Conservation (phyloP, 805 yeast species). For the Maudiozyma serrabonitensis region DNA sequence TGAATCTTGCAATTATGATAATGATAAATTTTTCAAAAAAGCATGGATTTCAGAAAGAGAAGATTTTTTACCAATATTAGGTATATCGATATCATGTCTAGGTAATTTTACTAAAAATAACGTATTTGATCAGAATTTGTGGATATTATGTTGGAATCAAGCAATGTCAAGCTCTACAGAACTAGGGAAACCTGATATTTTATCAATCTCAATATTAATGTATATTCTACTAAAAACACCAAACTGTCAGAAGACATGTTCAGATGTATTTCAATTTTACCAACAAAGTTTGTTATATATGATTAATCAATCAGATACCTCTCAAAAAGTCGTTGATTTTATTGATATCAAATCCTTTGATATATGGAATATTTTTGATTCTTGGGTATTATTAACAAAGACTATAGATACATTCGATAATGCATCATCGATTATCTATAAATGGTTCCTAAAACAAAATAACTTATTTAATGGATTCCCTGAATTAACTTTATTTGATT, state of each 20-base stretch:
- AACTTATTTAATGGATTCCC: background rate
- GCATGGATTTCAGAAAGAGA: background rate
- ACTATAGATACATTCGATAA: conserved; percentile 3
- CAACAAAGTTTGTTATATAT: conserved; percentile 3
- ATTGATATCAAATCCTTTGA: conserved; percentile 3
- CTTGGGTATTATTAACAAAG: conserved; percentile 7
- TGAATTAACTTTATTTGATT: conserved; percentile 3
- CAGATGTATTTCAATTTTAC: conserved; percentile 1
- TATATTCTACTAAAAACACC: background rate
- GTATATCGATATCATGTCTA: background rate
- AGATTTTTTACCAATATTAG: background rate
- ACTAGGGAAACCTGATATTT: background rate
- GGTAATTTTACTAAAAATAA: conserved; percentile 1
- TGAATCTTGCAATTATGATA: background rate
- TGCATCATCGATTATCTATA: conserved; percentile 4
- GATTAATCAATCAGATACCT: conserved; percentile 1
- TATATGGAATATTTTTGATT: conserved; percentile 7
- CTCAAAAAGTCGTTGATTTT: background rate
- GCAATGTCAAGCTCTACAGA: background rate
- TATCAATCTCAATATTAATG: conserved; percentile 1
- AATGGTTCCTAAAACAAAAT: conserved; percentile 6
- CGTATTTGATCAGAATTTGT: conserved; percentile 1
- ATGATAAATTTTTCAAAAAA: background rate
- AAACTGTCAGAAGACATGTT: background rate
- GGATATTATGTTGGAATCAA: conserved; percentile 4